Conservation (phyloP, 2,329 filamentous ascomycete species). For the Xylariaceae sp. region DNA sequence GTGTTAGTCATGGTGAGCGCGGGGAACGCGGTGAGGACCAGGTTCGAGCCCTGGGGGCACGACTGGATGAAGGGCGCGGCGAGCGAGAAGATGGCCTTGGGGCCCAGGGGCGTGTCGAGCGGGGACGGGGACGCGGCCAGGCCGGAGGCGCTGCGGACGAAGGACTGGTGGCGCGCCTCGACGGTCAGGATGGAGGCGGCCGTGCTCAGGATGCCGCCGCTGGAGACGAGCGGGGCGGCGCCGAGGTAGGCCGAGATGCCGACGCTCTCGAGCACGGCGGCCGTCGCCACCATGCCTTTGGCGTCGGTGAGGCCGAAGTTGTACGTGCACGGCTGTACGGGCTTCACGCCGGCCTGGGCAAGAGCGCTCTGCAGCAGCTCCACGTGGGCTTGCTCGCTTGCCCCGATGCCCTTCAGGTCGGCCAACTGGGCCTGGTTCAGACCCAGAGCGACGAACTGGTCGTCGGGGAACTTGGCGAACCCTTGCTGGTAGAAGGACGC, state of each 20-base stretch:
- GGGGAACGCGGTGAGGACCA: constrained; percentile 60
- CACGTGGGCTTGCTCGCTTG: constrained; percentile 60
- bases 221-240: constrained; percentile 59
- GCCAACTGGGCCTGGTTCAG: constrained; percentile 49
- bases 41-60: constrained; percentile 61
- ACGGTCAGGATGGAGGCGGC: constrained; percentile 68
- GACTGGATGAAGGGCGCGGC: constrained; percentile 66
- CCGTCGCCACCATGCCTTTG: constrained; percentile 61
- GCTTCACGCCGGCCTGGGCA: constrained; percentile 55
- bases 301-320: constrained; percentile 65
- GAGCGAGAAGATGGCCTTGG: constrained; percentile 66
- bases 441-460: constrained; percentile 60
- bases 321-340: constrained; percentile 66
- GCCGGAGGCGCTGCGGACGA: constrained; percentile 58
- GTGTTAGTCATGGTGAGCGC: constrained; percentile 46
- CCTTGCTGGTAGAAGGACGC: constrained; percentile 66
- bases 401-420: constrained; percentile 56
- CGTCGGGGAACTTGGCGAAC: constrained; percentile 59
- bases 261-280: constrained; percentile 65
- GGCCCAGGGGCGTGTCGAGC: constrained; percentile 65
- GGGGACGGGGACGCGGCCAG: constrained; percentile 58
- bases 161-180: constrained; percentile 68
- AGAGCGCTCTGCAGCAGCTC: constrained; percentile 54
- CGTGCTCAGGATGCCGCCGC: constrained; percentile 54
- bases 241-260: constrained; percentile 71